Evolutionary conservation across 2,329 filamentous ascomycete species (phyloP), one percentile per base, ranked within the genome.

Genomic region (Thielaviopsis cerberus): DNA sequence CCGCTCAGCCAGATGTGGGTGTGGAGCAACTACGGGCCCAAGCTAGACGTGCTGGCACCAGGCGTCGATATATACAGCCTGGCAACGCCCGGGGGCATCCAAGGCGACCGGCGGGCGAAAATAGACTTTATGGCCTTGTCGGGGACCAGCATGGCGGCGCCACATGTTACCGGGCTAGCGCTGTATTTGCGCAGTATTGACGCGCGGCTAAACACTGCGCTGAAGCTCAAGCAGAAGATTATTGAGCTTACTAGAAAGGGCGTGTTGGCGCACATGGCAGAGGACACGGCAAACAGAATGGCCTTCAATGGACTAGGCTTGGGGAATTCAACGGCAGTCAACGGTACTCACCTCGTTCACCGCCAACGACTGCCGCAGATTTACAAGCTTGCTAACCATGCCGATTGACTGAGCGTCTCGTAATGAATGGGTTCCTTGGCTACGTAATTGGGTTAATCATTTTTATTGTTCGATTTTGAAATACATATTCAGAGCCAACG

Each of bases 11-110:
- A 62, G 3, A 61, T 63, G 17, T 69, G 72, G 62, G 54, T 54
- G 11, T 75, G 71, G 65, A 74, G 72, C 58, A 78, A 78, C 68
- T 76, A 66, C 34, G 75, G 75, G 15, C 41, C 62, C 1, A 59
- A 65, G 1, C 66, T 76, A 2, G 71, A 76, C 53, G 65, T 76
- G 57, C 70, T 75, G 51, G 74, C 72, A 0, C 73, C 74, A 0
- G 74, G 75, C 3, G 66, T 69, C 1, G 61, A 57, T 15, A 65
- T 77, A 3, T 53, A 58, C 15, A 53, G 50, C 6, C 17, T 41
- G 3, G 25, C 51, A 11, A 22, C 45, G 6, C 26, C 50, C 15
- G 37, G 26, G 15, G n/a, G 41, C 15, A 8, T 34, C 1, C 37
- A 27, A 4, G 10, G 25, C 11, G 37, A 24, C 4, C 13, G 34